phyloP scores from a whole-genome alignment of 192 early-diverging fungal species.

The Backusella liffmaniae region DNA sequence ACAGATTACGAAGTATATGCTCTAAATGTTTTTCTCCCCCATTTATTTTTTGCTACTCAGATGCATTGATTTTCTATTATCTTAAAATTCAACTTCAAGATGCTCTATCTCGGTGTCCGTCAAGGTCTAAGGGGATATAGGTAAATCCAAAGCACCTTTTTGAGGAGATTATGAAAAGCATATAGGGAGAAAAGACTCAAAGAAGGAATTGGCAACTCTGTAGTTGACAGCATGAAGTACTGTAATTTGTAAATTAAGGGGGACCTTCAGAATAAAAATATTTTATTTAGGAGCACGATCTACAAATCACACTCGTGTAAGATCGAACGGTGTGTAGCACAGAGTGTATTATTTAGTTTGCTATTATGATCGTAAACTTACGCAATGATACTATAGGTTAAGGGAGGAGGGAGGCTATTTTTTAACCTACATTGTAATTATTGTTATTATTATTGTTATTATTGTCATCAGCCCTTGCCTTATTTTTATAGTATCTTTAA shows the following conservation, averaged over 20 bases:
- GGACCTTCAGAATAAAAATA: neutral
- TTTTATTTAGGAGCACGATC: slow-evolving; percentile 10
- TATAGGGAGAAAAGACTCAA: neutral
- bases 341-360: neutral
- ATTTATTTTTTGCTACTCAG: neutral
- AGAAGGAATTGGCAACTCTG: slow-evolving; percentile 6
- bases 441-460: neutral
- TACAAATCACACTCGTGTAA: slow-evolving; percentile 5
- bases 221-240: slow-evolving; percentile 4
- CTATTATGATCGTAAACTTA: neutral
- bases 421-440: neutral
- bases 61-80: neutral
- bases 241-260: slow-evolving; percentile 9
- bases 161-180: neutral
- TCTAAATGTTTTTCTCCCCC: neutral
- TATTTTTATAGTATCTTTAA: neutral
- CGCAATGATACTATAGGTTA: neutral
- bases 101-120: neutral
- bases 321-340: neutral
- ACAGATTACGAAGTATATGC: neutral
- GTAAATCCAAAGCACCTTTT: neutral
- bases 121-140: neutral
- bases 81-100: neutral
- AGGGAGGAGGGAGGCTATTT: neutral
- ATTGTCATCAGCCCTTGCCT: neutral